Conservation (phyloP, 176 grass and related monocot species). For the Oryza australiensis region DNA sequence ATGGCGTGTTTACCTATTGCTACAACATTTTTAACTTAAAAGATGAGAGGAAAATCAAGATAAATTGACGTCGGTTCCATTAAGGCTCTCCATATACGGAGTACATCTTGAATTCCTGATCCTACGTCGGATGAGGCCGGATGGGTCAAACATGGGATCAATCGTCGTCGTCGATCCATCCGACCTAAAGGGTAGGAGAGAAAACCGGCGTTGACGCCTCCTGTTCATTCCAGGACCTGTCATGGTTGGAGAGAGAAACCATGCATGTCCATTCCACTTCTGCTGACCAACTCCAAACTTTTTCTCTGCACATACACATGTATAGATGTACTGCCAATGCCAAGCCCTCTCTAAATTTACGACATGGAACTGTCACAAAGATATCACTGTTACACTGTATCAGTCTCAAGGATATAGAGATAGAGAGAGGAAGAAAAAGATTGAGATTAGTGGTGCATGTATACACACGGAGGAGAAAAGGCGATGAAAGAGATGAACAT, state of each 20-base stretch:
- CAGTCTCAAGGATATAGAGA: too few species aligned
- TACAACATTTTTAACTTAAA: background rate
- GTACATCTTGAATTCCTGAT: background rate
- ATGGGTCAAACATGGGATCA: background rate
- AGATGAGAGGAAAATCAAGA: background rate
- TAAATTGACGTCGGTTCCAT: background rate
- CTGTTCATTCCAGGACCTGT: constrained; percentile 25
- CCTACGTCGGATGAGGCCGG: background rate
- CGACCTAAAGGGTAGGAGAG: background rate
- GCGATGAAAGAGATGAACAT: too few species aligned
- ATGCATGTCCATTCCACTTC: background rate
- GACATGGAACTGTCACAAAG: background rate
- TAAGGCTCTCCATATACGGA: background rate
- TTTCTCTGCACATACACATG: background rate
- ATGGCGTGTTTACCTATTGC: too few species aligned
- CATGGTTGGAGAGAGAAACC: constrained; percentile 39
- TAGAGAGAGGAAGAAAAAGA: too few species aligned
- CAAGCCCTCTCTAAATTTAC: background rate
- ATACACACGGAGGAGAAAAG: too few species aligned
- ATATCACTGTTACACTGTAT: too few species aligned
- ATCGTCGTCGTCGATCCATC: background rate
- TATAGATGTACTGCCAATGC: background rate
- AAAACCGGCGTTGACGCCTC: constrained; percentile 13
- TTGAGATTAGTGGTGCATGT: too few species aligned
- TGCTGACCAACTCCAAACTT: background rate